Evolutionary conservation across 306 rosid species (phyloP), one percentile per base, ranked within the genome.

Genomic region (Lablab purpureus): DNA sequence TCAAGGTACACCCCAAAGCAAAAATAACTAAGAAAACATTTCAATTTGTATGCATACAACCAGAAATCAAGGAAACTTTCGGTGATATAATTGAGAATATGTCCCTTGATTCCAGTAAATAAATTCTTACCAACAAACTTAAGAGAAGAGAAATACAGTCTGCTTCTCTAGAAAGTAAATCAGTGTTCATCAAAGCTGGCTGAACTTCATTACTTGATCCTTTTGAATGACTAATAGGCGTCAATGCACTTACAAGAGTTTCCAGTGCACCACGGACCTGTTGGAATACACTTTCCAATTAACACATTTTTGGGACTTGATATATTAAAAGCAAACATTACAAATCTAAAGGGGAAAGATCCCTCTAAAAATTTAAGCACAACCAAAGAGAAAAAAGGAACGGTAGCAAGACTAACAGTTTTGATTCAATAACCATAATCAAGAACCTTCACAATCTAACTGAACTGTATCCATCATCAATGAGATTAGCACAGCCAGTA

Each of bases 221-320:
- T 87, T 89, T 91, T 54, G 74, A 86, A 81, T 91, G 92, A 79
- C 79, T 90, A 41, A 91, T 85, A 65, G 94, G 94, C 59, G 96
- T 93, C 86, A 93, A 85, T 2, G 97, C 94, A 85, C 90, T 77
- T 19, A 91, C 87, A 82, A 93, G 90, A 76, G 96, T 89, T 84
- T 91, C 97, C 43, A 93, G 85, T 25, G 96, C 87, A 79, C 96
- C 97, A 79, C 92, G 94, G 62, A 93, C 90, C 97, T 93, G 86
- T 56, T 80, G 45, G 32, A 49, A 81, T 52, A 21, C 73, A 72
- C 63, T 27, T 40, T 64, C 59, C 23, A 58, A 19, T 83, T 49
- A 86, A 76, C 71, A 46, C 74, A 81, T 45, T 72, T 34, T 43
- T 64, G 13, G 19, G 18, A 75, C 37, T 71, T 68, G 17, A 45